A percentile compares a stretch with the other conserved stretches of the same genome.
These are phyloP conservation scores for Trichosporon ovoides DNA, from an alignment of 1,284 basidiomycete species.

Conservation along the genomic window DNA sequence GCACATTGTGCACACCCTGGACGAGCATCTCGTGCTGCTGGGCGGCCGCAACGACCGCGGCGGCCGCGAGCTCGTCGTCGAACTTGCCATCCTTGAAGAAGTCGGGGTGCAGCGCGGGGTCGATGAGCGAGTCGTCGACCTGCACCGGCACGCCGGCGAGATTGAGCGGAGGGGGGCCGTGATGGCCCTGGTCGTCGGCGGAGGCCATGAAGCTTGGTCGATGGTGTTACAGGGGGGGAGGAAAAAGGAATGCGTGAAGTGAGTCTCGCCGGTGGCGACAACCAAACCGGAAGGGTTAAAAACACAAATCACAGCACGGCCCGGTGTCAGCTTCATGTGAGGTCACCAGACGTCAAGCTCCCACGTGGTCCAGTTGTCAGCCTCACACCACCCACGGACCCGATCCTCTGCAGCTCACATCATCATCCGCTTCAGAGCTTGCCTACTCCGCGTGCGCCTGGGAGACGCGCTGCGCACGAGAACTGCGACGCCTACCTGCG, in stretches of 20 bases:
- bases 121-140: conserved; percentile 22
- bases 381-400: not conserved
- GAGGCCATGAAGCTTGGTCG: conserved; percentile 3
- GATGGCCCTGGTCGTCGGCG: conserved; percentile 6
- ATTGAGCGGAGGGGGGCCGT: conserved; percentile 18
- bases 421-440: not conserved
- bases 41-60: conserved; percentile 20
- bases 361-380: not conserved
- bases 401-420: not conserved
- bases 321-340: not conserved
- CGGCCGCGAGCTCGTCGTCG: conserved; percentile 20
- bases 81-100: conserved; percentile 23
- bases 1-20: conserved; percentile 1
- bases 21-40: conserved; percentile 6
- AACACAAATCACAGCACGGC: not conserved
- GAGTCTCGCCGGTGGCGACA: conserved; percentile 4
- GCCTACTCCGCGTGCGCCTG: not conserved
- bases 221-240: conserved; percentile 3
- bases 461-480: not conserved
- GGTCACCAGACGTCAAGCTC: not conserved
- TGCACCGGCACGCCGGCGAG: conserved; percentile 18
- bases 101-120: conserved; percentile 14
- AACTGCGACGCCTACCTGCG: not conserved
- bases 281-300: conserved; percentile 1
- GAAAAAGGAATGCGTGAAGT: conserved; percentile 5